Conservation (phyloP, 805 yeast species). For the Kuraishia hungarica region DNA sequence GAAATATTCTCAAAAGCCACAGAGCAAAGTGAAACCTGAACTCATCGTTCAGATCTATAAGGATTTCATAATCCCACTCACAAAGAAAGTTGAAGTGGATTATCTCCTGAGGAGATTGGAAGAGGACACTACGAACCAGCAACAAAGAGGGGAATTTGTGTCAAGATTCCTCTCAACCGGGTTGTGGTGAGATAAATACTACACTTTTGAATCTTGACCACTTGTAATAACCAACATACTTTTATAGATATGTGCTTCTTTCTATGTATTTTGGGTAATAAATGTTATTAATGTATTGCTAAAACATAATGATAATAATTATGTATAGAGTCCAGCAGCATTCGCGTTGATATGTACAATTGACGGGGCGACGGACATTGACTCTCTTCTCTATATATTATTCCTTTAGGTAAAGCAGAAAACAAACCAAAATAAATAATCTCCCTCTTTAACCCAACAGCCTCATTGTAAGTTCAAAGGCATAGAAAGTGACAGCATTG, state of each 20-base stretch:
- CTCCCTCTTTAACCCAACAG: slow-evolving; percentile 28
- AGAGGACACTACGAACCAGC: slow-evolving; percentile 28
- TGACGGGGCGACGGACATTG: too few relatives aligned
- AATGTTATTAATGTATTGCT: too few relatives aligned
- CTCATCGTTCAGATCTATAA: slow-evolving; percentile 75
- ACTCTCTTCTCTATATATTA: too few relatives aligned
- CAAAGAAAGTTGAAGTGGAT: slow-evolving; percentile 92
- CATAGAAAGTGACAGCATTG: slow-evolving; percentile 92
- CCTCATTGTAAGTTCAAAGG: slow-evolving; percentile 88
- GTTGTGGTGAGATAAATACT: slow-evolving; percentile 7
- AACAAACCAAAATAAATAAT: too few relatives aligned
- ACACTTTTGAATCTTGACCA: neutral
- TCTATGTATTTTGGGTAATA: too few relatives aligned
- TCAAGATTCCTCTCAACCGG: slow-evolving; percentile 16
- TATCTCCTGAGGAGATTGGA: slow-evolving; percentile 80
- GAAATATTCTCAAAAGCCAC: slow-evolving; percentile 56
- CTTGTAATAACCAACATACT: too few relatives aligned
- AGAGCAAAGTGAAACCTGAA: slow-evolving; percentile 75
- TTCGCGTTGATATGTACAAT: too few relatives aligned
- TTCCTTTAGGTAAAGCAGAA: too few relatives aligned
- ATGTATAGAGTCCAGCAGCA: too few relatives aligned
- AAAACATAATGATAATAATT: too few relatives aligned
- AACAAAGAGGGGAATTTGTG: slow-evolving; percentile 13
- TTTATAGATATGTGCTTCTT: neutral
- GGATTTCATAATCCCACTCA: slow-evolving; percentile 85